phyloP scores from a whole-genome alignment of 768 basidiomycete genomes.

The Wakefieldia striispora region DNA sequence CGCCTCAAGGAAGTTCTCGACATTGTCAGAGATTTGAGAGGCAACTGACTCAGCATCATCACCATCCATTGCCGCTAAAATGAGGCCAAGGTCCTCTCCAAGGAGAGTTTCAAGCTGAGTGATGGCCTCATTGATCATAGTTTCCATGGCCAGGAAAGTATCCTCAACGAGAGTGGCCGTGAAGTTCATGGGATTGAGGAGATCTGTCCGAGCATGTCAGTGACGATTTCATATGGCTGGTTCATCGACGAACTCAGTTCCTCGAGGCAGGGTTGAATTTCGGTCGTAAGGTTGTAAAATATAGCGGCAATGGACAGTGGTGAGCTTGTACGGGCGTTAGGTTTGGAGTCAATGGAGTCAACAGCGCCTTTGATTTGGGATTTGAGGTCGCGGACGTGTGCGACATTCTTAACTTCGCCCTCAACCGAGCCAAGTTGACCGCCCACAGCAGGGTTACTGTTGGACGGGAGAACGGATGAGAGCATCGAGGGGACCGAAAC shows the following conservation, averaged over 20 bases:
- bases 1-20: constrained; percentile 25
- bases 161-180: constrained; percentile 19
- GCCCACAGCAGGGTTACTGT: too few relatives aligned
- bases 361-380: not conserved
- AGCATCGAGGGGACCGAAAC: too few relatives aligned
- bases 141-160: constrained; percentile 25
- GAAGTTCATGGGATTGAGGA: constrained; percentile 21
- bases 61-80: constrained; percentile 25
- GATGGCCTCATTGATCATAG: constrained; percentile 21
- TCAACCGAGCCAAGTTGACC: too few relatives aligned
- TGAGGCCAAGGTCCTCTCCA: constrained; percentile 16
- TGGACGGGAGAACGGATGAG: too few relatives aligned
- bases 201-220: constrained; percentile 19
- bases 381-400: not conserved
- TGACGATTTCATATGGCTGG: not conserved
- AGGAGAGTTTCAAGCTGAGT: constrained; percentile 26
- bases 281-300: constrained; percentile 15
- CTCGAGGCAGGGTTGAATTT: constrained; percentile 13
- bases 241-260: constrained; percentile 27
- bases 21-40: constrained; percentile 19
- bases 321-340: not conserved
- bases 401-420: not conserved
- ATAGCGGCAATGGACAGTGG: constrained; percentile 25
- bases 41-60: constrained; percentile 22
- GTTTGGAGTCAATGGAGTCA: not conserved